Conservation (phyloP, 257 asterid genomes). For the Solanum pennellii region DNA sequence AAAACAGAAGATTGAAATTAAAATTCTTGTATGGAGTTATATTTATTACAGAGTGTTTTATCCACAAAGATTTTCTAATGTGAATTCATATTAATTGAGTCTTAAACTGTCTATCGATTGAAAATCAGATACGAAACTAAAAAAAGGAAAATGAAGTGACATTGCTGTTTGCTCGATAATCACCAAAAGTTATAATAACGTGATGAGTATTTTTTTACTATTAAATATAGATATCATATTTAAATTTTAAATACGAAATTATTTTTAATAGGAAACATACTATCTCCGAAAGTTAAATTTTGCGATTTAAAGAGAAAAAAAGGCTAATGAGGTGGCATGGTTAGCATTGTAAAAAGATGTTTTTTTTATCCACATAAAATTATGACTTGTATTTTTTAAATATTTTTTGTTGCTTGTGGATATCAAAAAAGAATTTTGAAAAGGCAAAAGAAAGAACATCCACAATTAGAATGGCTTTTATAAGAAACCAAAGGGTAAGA, state of each 20-base stretch:
- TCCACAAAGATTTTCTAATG: accelerated
- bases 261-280: background rate
- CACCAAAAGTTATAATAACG: background rate
- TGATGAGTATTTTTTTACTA: background rate
- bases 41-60: no score
- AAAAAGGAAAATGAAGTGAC: background rate
- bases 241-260: background rate
- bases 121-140: background rate
- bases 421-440: background rate
- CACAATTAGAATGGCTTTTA: background rate
- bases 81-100: accelerated
- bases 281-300: no score
- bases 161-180: background rate
- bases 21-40: background rate
- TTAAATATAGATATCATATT: background rate
- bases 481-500: background rate
- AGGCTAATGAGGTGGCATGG: background rate
- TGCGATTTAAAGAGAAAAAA: no score
- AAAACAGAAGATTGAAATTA: no score
- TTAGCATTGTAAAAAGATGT: background rate
- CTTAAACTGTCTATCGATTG: accelerated
- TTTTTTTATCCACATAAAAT: background rate
- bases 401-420: background rate
- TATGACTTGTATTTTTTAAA: background rate
- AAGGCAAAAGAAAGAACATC: background rate